phyloP scores from a whole-genome alignment of 805 yeast genomes.

The Tetrapisispora arboricola region DNA sequence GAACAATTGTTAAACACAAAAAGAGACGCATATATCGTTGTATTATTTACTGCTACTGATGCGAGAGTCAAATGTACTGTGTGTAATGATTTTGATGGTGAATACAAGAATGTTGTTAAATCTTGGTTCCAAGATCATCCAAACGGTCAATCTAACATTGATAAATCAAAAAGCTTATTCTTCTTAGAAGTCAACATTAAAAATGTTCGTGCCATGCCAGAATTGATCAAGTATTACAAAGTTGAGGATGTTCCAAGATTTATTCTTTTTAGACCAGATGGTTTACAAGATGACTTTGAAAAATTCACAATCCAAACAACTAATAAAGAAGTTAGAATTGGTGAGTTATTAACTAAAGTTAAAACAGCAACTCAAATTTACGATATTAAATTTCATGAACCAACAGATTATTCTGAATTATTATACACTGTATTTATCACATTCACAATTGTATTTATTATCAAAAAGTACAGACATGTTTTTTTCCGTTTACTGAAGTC shows the following conservation, averaged over 20 bases:
- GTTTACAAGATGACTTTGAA: slow-evolving; percentile 25
- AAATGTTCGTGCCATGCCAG: slow-evolving; percentile 40
- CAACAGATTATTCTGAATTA: slow-evolving; percentile 32
- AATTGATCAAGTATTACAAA: slow-evolving; percentile 34
- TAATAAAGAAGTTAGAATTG: slow-evolving; percentile 30
- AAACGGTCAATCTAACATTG: slow-evolving; percentile 28
- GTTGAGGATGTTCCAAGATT: slow-evolving; percentile 74
- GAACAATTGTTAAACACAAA: slow-evolving; percentile 47
- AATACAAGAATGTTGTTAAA: slow-evolving; percentile 46
- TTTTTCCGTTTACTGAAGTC: slow-evolving; percentile 36
- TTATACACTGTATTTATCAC: slow-evolving; percentile 28
- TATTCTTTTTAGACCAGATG: slow-evolving; percentile 50
- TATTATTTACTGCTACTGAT: slow-evolving; percentile 64
- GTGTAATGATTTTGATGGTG: slow-evolving; percentile 64
- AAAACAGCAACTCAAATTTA: slow-evolving; percentile 14
- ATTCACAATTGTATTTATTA: slow-evolving; percentile 26
- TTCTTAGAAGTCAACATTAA: slow-evolving; percentile 69
- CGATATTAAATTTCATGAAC: slow-evolving; percentile 28
- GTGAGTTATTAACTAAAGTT: slow-evolving; percentile 23
- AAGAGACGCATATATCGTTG: slow-evolving; percentile 57
- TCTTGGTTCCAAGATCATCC: slow-evolving; percentile 58
- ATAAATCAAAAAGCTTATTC: slow-evolving; percentile 34
- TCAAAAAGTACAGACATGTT: slow-evolving; percentile 27
- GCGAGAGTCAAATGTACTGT: slow-evolving; percentile 66
- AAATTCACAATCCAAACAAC: slow-evolving; percentile 26